Evolutionary conservation across 2,329 filamentous ascomycete species (phyloP).

Genomic region (Cercospora sp.): DNA sequence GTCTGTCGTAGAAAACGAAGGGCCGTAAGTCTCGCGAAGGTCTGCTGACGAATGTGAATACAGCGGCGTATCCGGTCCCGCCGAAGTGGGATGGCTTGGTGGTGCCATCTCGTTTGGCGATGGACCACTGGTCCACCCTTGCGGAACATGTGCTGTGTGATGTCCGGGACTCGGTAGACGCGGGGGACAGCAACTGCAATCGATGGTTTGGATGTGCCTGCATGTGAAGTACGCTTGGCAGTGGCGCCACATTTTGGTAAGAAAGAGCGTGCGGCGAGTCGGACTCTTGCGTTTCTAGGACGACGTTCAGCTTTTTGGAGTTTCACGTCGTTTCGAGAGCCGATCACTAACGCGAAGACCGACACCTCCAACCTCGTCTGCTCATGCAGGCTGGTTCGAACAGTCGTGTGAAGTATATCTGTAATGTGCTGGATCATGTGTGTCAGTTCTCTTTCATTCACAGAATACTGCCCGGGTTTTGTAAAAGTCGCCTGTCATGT

Average conservation of each 20-base stretch:
- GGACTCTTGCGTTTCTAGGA: neutral
- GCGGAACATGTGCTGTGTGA: neutral
- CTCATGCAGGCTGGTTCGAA: neutral
- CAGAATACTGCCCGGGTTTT: neutral
- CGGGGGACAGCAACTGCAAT: neutral
- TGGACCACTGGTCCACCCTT: neutral
- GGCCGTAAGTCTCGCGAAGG: neutral
- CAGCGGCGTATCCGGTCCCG: neutral
- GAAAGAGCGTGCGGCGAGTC: neutral
- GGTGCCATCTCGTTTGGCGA: neutral
- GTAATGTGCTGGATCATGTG: neutral
- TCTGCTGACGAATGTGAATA: neutral
- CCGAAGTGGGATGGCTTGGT: neutral
- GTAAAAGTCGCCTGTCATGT: neutral
- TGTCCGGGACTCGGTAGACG: neutral
- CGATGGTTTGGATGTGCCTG: neutral
- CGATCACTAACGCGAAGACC: neutral
- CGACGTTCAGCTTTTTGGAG: neutral
- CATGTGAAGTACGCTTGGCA: neutral
- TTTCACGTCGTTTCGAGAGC: neutral
- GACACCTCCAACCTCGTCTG: neutral
- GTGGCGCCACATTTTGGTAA: neutral
- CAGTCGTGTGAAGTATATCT: neutral
- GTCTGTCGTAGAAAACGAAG: neutral
- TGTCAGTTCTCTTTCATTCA: neutral